A percentile compares a stretch with the other conserved stretches of the same genome.
These are phyloP conservation scores for Neurospora sp. DNA, from an alignment of 495 filamentous ascomycete species.

Conservation along the genomic window DNA sequence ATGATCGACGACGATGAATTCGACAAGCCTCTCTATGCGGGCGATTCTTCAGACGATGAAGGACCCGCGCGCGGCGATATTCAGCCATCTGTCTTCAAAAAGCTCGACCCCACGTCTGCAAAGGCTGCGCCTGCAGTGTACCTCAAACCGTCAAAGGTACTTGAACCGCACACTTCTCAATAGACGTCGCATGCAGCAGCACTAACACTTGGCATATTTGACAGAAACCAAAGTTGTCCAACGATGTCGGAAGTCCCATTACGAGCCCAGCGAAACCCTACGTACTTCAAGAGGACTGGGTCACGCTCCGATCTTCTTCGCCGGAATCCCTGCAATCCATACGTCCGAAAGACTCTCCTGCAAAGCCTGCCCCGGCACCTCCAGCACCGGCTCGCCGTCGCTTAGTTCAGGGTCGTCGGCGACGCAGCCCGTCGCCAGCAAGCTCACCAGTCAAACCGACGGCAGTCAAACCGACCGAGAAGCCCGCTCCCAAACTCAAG, in stretches of 20 bases:
- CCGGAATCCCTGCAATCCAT: constrained; percentile 7
- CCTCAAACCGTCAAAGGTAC: neutral
- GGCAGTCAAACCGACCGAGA: constrained; percentile 4
- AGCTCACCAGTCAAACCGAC: constrained; percentile 10
- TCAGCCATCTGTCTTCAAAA: constrained; percentile 54
- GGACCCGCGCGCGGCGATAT: constrained; percentile 49
- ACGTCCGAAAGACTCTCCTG: neutral
- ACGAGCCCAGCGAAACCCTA: constrained; percentile 12
- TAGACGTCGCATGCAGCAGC: neutral
- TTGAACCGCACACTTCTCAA: neutral
- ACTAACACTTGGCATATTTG: neutral
- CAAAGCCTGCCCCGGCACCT: neutral
- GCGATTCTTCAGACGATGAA: constrained; percentile 35
- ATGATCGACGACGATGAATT: constrained; percentile 37
- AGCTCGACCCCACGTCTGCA: constrained; percentile 3
- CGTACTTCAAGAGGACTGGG: constrained; percentile 16
- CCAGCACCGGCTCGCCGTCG: constrained; percentile 17
- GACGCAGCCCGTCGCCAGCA: constrained; percentile 6
- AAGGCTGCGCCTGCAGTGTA: neutral
- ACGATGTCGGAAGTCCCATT: constrained; percentile 9
- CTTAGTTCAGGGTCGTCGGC: constrained; percentile 21
- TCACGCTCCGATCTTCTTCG: constrained; percentile 9
- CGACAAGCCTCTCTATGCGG: constrained; percentile 25
- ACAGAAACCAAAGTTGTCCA: neutral
- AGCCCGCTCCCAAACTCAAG: neutral